Evolutionary conservation across 1,139 yeast genomes (phyloP), one percentile per base, ranked within the genome.

Genomic region (Blastobotrys capitulatus): DNA sequence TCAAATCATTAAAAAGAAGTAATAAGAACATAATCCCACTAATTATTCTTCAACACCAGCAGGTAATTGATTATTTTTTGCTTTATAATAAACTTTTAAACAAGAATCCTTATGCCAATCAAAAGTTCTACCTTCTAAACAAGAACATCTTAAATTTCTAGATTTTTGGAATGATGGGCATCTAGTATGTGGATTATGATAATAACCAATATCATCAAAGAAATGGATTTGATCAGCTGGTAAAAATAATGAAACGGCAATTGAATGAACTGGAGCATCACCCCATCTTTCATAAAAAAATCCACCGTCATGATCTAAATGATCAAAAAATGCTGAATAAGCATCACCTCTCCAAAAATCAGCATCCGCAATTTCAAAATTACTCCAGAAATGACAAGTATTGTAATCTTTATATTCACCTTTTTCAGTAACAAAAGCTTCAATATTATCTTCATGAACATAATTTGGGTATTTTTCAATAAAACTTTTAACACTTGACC

Each of bases 201-300:
- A 74, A 63, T 86, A 87, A 0, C 95, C 95, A 47, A 87, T 81
- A 61, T 87, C 96, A 63, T 89, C 76, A 63, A 88, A 88, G 92
- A 95, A 88, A 63, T 88, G 95, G 40, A 88, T 73, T 55, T 79
- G 75, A 16, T 71, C 66, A 57, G 78, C 81, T 58, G 85, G 88
- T 13, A 84, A 84, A 64, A 88, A 86, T 31, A 88, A 66, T 0
- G 82, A 83, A 25, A 86, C 68, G 0, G 90, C 95, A 47, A 86
- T 63, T 1, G 89, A 79, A 63, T 85, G 95, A 1, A 87, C 89
- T 0, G 95, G 95, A 0, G 95, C 95, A 66, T 86, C 95, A 1
- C 95, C 95, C 95, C 95, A 86, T 49, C 95, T 69, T 65, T 86
- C 95, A 59, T 86, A 86, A 63, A 84, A 86, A 62, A 86, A 86